phyloP scores from a whole-genome alignment of 805 yeast genomes.

The Wickerhamiella cacticola region DNA sequence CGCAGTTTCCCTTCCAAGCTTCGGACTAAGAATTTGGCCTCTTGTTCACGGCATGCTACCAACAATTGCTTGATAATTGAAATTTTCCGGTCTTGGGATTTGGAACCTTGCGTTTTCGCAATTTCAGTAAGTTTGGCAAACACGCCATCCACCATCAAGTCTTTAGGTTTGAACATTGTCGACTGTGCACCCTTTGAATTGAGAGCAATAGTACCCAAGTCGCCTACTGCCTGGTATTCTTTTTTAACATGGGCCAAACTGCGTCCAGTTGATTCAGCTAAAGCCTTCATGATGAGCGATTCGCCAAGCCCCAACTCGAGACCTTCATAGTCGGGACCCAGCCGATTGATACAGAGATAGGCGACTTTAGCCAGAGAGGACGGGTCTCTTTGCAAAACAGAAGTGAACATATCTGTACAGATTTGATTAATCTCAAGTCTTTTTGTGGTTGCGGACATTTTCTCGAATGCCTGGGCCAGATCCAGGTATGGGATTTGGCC shows the following conservation, averaged over 20 bases:
- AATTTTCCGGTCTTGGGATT: constrained; percentile 69
- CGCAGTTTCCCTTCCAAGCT: constrained; percentile 86
- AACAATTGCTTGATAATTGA: constrained; percentile 70
- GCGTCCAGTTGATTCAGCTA: constrained; percentile 82
- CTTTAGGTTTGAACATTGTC: constrained; percentile 84
- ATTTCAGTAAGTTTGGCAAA: constrained; percentile 63
- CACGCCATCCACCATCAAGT: constrained; percentile 61
- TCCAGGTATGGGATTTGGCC: constrained; percentile 33
- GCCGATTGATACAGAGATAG: constrained; percentile 72
- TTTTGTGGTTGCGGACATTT: constrained; percentile 68
- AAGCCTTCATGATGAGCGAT: constrained; percentile 72
- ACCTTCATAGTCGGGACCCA: constrained; percentile 95
- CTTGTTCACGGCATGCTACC: constrained; percentile 72
- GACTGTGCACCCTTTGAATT: constrained; percentile 75
- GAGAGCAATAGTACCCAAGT: constrained; percentile 80
- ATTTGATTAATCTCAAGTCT: constrained; percentile 68
- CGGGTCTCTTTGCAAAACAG: constrained; percentile 46
- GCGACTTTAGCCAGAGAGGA: constrained; percentile 53
- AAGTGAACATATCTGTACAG: constrained; percentile 59
- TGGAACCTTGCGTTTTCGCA: constrained; percentile 66
- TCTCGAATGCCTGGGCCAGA: constrained; percentile 56
- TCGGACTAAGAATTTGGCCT: constrained; percentile 82
- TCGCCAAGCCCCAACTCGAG: constrained; percentile 91
- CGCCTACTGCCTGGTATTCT: constrained; percentile 73
- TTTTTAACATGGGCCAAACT: constrained; percentile 54